A percentile compares a stretch with the other conserved stretches of the same genome.
These are phyloP conservation scores for Ascoidea rubescens DNA, from an alignment of 805 yeast species.

Conservation along the genomic window DNA sequence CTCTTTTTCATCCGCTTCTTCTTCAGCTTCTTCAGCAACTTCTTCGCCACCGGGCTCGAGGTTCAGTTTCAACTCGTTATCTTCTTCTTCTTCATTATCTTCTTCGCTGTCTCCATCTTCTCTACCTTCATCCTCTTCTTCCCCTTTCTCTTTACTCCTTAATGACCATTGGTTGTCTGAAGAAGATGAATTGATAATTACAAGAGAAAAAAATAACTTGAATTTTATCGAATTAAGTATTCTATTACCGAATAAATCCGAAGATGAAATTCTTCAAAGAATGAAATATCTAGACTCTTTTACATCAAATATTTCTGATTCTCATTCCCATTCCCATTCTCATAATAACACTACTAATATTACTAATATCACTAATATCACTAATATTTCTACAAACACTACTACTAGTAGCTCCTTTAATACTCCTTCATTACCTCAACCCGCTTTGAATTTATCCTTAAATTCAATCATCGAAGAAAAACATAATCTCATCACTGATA, in stretches of 20 bases:
- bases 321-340: no score
- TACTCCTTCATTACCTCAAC: no score
- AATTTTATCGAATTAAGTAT: slow-evolving; percentile 63
- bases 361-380: no score
- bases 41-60: not conserved
- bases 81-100: not conserved
- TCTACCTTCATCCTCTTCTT: not conserved
- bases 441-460: no score
- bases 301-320: not conserved
- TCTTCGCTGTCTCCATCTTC: slow-evolving; percentile 4
- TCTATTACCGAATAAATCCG: slow-evolving; percentile 58
- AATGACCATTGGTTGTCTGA: slow-evolving; percentile 32
- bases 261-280: slow-evolving; percentile 57
- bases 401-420: no score
- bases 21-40: not conserved
- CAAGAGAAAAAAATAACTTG: slow-evolving; percentile 41
- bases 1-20: not conserved
- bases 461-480: no score
- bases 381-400: no score
- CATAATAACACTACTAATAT: no score
- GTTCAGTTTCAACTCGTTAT: not conserved
- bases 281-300: slow-evolving; percentile 29
- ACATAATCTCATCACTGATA: no score
- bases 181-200: slow-evolving; percentile 55
- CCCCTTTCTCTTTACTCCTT: not conserved